phyloP scores from a whole-genome alignment of 1,139 yeast species.

The Yamadazyma atlantica region DNA sequence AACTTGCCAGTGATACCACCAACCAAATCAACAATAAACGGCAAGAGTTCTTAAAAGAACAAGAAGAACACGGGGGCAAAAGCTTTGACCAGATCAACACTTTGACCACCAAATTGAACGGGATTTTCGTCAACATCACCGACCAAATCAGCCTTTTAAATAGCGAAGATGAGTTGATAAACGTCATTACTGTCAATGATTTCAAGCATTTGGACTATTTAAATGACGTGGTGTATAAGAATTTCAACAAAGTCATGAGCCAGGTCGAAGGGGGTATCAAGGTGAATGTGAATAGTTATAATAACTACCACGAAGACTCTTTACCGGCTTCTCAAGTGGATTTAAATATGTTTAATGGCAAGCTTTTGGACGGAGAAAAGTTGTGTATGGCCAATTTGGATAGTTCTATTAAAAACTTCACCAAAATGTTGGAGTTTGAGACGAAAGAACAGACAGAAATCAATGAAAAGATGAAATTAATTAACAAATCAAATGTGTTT shows the following conservation, averaged over 20 bases:
- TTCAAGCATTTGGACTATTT: conserved; percentile 68
- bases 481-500: conserved; percentile 64
- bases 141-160: conserved; percentile 56
- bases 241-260: conserved; percentile 79
- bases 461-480: conserved; percentile 21
- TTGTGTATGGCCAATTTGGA: conserved; percentile 86
- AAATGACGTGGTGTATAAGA: conserved; percentile 61
- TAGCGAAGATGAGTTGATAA: conserved; percentile 57
- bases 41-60: conserved; percentile 34
- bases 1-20: conserved; percentile 43
- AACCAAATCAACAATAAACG: conserved; percentile 44
- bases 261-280: conserved; percentile 91
- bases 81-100: conserved; percentile 21
- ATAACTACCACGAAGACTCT: conserved; percentile 30
- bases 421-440: conserved; percentile 24
- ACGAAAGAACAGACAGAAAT: conserved; percentile 21
- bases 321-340: conserved; percentile 25
- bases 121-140: conserved; percentile 37
- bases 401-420: conserved; percentile 55
- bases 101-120: conserved; percentile 34
- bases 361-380: conserved; percentile 83
- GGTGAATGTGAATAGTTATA: conserved; percentile 53
- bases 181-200: conserved; percentile 68
- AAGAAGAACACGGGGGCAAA: conserved; percentile 25
- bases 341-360: conserved; percentile 75